Base-by-base conservation (phyloP, 1,284 basidiomycete species). In the Naganishia sp. region DNA sequence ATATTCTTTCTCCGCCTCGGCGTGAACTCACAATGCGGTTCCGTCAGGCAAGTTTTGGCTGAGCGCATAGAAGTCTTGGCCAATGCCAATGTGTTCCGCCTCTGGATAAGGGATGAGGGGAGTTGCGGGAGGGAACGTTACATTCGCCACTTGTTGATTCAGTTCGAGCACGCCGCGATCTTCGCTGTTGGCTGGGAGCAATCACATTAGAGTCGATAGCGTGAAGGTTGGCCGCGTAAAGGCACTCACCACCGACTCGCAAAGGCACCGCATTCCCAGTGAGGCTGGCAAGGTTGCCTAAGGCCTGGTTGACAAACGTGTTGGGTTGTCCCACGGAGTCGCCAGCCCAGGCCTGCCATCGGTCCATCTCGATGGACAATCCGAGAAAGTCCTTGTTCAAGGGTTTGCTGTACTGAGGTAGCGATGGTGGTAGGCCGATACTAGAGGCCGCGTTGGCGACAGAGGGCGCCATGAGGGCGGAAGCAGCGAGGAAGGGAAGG, bases 51-150 rank as follows among this genome's bases (percentile, higher is more conserved):
- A 81, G 71, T 85, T 84, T 35, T 81, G 80, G 3, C 84, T 83
- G 4, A 85, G 76, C 18, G 78, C 71, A 70, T 88, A 89, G 71
- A 82, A 88, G n/a, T 75, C 81, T 71, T 85, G 79, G 2, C 87
- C 86, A 51, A 87, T 84, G 2, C 79, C 81, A 67, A 88, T 83
- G 28, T 78, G 81, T 0, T 75, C 76, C 5, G 87, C 86, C 73
- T 88, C 87, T 0, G 87, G 88, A 71, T 86, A 88, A 3, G 87
- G 87, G 5, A 82, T 80, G 5, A 79, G 79, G 15, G 79, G 66
- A 32, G 82, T 84, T 17, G 79, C 72, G 0, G 82, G 76, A 1
- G 86, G 86, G 69, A 87, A 87, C 13, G 78, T 76, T 7, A 63
- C 52, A 31, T 72, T 66, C 43, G 61, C 65, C 11, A 72, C 66